Conservation (phyloP, 1,139 yeast genomes). For the Lodderomyces metapsilosis region DNA sequence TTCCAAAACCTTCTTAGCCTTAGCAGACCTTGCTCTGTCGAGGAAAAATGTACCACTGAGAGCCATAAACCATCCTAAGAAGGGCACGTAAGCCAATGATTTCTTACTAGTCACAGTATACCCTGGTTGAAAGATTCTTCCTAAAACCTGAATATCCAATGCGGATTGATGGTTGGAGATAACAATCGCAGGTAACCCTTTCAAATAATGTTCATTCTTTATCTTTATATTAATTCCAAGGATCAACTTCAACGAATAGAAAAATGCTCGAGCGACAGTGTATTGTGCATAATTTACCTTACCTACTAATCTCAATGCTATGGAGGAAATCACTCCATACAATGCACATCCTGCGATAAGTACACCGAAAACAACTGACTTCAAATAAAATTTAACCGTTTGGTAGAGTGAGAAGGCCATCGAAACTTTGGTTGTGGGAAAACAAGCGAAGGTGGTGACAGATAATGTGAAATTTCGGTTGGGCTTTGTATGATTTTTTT, state of each 20-base stretch:
- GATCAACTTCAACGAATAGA: conserved; percentile 53
- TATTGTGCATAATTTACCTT: conserved; percentile 83
- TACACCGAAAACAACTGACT: conserved; percentile 52
- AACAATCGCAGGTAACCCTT: conserved; percentile 75
- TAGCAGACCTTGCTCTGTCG: conserved; percentile 76
- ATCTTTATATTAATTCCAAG: conserved; percentile 71
- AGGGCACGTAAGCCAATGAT: conserved; percentile 81
- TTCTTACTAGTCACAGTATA: conserved; percentile 92
- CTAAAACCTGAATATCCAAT: conserved; percentile 76
- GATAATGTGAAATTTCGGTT: background rate
- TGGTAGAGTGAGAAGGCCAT: conserved; percentile 6
- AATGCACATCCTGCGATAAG: conserved; percentile 60
- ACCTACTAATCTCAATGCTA: conserved; percentile 64
- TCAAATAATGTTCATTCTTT: conserved; percentile 50
- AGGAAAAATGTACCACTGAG: conserved; percentile 88
- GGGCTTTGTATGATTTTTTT: background rate
- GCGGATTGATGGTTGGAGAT: conserved; percentile 92
- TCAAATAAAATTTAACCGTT: conserved; percentile 47
- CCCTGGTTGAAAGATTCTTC: conserved; percentile 80
- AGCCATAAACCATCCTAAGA: conserved; percentile 94
- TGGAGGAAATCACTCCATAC: conserved; percentile 77
- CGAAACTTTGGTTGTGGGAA: background rate
- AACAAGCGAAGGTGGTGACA: background rate
- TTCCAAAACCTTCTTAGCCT: conserved; percentile 73
- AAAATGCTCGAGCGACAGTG: conserved; percentile 84